phyloP scores from a whole-genome alignment of 2,329 filamentous ascomycete genomes.

The Pseudogymnoascus sp. region DNA sequence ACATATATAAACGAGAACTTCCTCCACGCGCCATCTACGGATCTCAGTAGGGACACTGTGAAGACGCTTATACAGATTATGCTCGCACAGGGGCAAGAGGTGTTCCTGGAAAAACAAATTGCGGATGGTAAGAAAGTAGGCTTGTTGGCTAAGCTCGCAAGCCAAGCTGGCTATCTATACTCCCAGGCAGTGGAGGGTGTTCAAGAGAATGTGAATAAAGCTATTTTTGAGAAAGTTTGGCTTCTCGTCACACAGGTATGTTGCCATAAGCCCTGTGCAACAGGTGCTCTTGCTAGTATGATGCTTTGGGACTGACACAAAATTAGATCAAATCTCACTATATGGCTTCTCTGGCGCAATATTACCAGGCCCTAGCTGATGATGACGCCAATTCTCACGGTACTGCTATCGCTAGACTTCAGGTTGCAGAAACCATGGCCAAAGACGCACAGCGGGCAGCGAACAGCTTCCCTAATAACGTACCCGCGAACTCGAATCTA shows the following conservation, averaged over 20 bases:
- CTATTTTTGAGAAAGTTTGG: conserved; percentile 93
- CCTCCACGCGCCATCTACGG: conserved; percentile 91
- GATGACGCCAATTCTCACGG: conserved; percentile 85
- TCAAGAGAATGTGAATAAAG: conserved; percentile 85
- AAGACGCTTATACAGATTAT: conserved; percentile 90
- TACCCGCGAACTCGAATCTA: conserved; percentile 76
- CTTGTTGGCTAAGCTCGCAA: conserved; percentile 84
- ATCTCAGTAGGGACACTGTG: conserved; percentile 89
- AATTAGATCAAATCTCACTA: conserved; percentile 67
- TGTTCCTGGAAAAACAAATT: conserved; percentile 95
- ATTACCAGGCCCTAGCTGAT: conserved; percentile 87
- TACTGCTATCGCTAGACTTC: conserved; percentile 72
- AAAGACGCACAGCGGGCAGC: conserved; percentile 73
- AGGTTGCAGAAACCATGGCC: conserved; percentile 69
- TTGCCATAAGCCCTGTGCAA: conserved; percentile 10
- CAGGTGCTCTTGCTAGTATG: background rate
- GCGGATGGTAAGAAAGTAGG: conserved; percentile 88
- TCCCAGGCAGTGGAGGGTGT: conserved; percentile 80
- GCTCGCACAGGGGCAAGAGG: conserved; percentile 92
- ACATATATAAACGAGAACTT: conserved; percentile 99
- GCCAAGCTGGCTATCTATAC: conserved; percentile 84
- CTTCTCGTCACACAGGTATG: conserved; percentile 69
- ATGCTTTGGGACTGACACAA: conserved; percentile 7
- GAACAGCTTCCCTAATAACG: conserved; percentile 70
- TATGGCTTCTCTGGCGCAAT: conserved; percentile 80